Percentiles rank a stretch among this genome's conserved stretches.
phyloP scores from a whole-genome alignment of 345 rosid species.

The Brassica nigra region DNA sequence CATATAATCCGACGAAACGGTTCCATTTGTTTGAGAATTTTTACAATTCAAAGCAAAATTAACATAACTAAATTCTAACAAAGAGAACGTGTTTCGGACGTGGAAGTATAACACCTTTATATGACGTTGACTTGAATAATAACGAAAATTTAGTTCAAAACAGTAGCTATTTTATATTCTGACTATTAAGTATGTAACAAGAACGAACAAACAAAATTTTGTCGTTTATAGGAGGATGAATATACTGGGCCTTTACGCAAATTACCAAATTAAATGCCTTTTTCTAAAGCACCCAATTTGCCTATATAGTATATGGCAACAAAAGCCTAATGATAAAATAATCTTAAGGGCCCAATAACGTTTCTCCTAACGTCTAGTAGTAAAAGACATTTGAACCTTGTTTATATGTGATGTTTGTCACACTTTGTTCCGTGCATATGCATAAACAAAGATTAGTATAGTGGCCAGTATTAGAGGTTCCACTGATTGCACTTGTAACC shows the following conservation, averaged over 20 bases:
- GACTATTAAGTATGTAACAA: neutral
- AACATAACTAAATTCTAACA: neutral
- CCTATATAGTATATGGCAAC: neutral
- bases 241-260: constrained; percentile 2
- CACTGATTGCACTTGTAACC: neutral
- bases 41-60: neutral
- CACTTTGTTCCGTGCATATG: neutral
- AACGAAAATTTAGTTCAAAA: neutral
- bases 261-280: neutral
- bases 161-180: neutral
- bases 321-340: neutral
- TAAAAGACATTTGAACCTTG: neutral
- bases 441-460: neutral
- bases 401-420: neutral
- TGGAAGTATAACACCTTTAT: neutral
- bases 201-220: neutral
- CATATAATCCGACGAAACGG: neutral
- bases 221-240: neutral
- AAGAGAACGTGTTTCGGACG: constrained; percentile 15
- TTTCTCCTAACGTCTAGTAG: neutral
- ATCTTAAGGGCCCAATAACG: neutral
- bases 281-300: neutral
- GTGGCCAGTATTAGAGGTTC: neutral
- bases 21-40: neutral
- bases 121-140: constrained; percentile 7